Evolutionary conservation across 305 asterid species (phyloP).

Genomic region (Rubia peregrina): DNA sequence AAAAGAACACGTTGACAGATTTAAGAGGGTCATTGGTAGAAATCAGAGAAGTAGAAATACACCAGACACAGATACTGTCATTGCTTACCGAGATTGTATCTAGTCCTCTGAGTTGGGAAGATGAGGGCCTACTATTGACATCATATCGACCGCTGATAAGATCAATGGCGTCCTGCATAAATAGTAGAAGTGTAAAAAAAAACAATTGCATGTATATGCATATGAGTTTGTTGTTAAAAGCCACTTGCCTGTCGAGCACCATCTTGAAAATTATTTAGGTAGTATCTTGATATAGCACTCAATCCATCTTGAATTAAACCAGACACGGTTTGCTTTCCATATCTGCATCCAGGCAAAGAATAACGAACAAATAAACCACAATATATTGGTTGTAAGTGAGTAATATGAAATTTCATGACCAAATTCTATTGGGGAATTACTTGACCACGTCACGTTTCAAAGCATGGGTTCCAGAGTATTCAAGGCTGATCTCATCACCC

Average conservation of each 20-base stretch:
- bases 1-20: background rate
- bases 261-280: constrained; percentile 63
- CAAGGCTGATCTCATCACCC: constrained; percentile 96
- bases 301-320: constrained; percentile 86
- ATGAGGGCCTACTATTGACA: constrained; percentile 56
- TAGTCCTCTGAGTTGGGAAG: constrained; percentile 47
- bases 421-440: constrained; percentile 29
- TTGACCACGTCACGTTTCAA: constrained; percentile 89
- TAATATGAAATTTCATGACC: background rate
- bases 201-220: constrained; percentile 6
- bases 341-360: constrained; percentile 36
- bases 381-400: background rate
- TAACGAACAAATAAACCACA: background rate
- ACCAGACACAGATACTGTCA: background rate
- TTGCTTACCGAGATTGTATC: constrained; percentile 35
- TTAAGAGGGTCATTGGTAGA: background rate
- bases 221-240: background rate
- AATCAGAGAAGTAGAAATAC: background rate
- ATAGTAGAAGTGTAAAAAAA: constrained; percentile 6
- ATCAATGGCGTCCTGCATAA: constrained; percentile 79
- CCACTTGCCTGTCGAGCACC: constrained; percentile 63
- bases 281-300: constrained; percentile 93
- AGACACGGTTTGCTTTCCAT: constrained; percentile 83
- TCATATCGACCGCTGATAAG: constrained; percentile 79
- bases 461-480: constrained; percentile 95